phyloP scores from a whole-genome alignment of 192 early-diverging fungal genomes.

The Backusella tarrabulga region DNA sequence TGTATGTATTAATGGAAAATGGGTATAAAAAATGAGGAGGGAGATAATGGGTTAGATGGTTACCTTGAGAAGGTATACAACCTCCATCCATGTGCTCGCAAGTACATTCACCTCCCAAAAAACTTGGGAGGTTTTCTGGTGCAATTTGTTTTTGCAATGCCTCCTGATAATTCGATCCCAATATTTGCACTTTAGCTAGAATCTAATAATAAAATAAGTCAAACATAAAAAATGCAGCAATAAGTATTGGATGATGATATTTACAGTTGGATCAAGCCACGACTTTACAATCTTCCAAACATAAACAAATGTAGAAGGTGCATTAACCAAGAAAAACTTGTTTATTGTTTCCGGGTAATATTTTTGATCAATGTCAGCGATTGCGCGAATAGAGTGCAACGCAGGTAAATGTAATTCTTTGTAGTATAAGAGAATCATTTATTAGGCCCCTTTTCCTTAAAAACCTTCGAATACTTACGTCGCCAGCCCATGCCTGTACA shows the following conservation, averaged over 20 bases:
- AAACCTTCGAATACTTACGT: conserved; percentile 41
- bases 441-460: background rate
- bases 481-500: conserved; percentile 81
- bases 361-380: conserved; percentile 85
- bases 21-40: background rate
- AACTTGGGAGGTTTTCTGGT: conserved; percentile 66
- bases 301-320: conserved; percentile 83
- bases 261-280: conserved; percentile 75
- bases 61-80: conserved; percentile 44
- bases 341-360: conserved; percentile 94
- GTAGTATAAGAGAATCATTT: background rate
- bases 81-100: conserved; percentile 76
- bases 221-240: background rate
- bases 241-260: background rate
- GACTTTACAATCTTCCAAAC: conserved; percentile 77
- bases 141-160: conserved; percentile 64
- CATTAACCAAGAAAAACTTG: conserved; percentile 92
- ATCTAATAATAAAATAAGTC: conserved; percentile 19
- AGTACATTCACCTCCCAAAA: conserved; percentile 69
- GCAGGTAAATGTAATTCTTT: conserved; percentile 64
- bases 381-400: conserved; percentile 64
- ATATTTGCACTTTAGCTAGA: conserved; percentile 61
- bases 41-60: background rate
- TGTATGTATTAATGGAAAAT: background rate
- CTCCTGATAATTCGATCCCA: conserved; percentile 58